Conservation (phyloP, 1,139 yeast genomes). For the Hansenula sp. region DNA sequence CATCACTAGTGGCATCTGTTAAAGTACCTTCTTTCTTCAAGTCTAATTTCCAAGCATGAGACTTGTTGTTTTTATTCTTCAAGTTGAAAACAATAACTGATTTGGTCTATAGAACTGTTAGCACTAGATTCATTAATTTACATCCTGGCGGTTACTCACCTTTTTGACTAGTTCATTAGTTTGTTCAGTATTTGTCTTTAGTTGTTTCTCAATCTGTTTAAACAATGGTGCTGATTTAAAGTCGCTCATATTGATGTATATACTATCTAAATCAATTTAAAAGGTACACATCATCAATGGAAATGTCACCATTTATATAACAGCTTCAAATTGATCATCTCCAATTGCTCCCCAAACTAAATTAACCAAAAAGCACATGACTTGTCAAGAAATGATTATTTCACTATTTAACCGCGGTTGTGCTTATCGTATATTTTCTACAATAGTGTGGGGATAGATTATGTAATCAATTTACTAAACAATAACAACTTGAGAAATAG, state of each 20-base stretch:
- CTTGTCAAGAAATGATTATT: too few species aligned
- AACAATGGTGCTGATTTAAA: conserved; percentile 5
- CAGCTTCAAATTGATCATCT: too few species aligned
- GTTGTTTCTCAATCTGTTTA: conserved; percentile 5
- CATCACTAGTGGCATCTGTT: conserved; percentile 42
- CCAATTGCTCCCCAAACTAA: too few species aligned
- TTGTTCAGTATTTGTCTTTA: conserved; percentile 4
- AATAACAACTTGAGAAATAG: conserved; percentile 42
- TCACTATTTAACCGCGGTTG: too few species aligned
- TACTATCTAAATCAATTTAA: too few species aligned
- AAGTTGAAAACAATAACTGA: conserved; percentile 66
- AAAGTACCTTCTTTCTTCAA: conserved; percentile 61
- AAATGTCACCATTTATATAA: too few species aligned
- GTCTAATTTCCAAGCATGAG: conserved; percentile 68
- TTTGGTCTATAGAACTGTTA: conserved; percentile 33
- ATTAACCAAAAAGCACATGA: too few species aligned
- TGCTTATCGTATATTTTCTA: too few species aligned
- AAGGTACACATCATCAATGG: too few species aligned
- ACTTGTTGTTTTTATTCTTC: conserved; percentile 62
- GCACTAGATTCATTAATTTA: neutral
- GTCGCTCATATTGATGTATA: neutral
- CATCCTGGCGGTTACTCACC: neutral
- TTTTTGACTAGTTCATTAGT: conserved; percentile 11
- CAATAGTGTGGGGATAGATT: too few species aligned
- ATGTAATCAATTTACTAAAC: too few species aligned